Evolutionary conservation across 352 stramenopile species (phyloP).

Genomic region (Pythium chondricola): DNA sequence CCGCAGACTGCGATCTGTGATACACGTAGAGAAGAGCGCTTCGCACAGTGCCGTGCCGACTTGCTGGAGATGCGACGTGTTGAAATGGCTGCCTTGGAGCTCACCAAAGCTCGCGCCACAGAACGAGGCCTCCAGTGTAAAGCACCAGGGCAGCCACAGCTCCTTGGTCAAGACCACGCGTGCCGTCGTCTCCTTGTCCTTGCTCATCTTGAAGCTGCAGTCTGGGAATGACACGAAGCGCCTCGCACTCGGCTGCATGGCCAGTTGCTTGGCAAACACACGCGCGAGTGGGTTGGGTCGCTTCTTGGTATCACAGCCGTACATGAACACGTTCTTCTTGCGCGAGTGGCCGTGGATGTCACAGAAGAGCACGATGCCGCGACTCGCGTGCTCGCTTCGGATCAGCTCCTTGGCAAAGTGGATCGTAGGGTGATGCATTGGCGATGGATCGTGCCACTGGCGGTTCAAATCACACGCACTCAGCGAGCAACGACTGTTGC

Average conservation of each 20-base stretch:
- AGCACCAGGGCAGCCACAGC: slow-evolving; percentile 67
- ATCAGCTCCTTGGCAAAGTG: slow-evolving; percentile 83
- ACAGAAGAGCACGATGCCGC: slow-evolving; percentile 79
- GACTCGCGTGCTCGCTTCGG: slow-evolving; percentile 31
- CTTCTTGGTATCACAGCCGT: slow-evolving; percentile 91
- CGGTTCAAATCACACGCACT: slow-evolving; percentile 84
- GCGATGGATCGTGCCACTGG: slow-evolving; percentile 77
- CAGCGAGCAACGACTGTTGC: slow-evolving; percentile 89
- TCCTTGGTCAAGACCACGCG: slow-evolving; percentile 80
- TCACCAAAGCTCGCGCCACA: slow-evolving; percentile 71
- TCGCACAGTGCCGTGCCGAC: slow-evolving; percentile 44
- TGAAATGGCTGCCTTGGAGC: slow-evolving; percentile 61
- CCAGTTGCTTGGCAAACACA: slow-evolving; percentile 66
- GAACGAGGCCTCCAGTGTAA: slow-evolving; percentile 86
- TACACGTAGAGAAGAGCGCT: slow-evolving; percentile 34
- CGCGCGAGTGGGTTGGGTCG: slow-evolving; percentile 63
- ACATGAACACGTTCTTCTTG: slow-evolving; percentile 95
- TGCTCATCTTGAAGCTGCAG: slow-evolving; percentile 81
- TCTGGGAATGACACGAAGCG: slow-evolving; percentile 57
- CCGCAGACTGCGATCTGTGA: slow-evolving; percentile 26
- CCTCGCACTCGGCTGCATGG: slow-evolving; percentile 57
- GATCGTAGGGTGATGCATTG: slow-evolving; percentile 82
- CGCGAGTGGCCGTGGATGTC: slow-evolving; percentile 91
- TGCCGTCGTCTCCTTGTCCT: slow-evolving; percentile 72
- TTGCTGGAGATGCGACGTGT: slow-evolving; percentile 45